These are phyloP conservation scores for Calonectria fujianensis DNA, from an alignment of 2,329 filamentous ascomycete species.

Conservation along the genomic window DNA sequence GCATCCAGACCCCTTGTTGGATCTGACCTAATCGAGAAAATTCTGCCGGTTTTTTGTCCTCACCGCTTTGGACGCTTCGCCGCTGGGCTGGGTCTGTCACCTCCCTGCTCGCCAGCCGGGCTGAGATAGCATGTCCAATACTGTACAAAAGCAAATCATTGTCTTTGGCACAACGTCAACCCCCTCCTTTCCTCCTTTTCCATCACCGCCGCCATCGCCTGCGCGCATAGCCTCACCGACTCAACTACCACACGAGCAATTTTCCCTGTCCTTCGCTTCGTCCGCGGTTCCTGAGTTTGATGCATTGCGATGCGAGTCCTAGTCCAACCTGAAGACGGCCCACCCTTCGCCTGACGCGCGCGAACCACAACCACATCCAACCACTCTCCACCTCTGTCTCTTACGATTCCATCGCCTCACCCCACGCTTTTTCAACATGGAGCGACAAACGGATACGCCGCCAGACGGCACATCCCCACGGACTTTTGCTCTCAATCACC, in stretches of 20 bases:
- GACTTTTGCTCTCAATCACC: constrained; percentile 74
- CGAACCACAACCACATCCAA: constrained; percentile 41
- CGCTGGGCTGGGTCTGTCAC: constrained; percentile 14
- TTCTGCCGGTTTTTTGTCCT: constrained; percentile 51
- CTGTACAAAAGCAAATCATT: constrained; percentile 29
- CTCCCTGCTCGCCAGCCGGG: constrained; percentile 17
- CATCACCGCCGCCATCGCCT: constrained; percentile 15
- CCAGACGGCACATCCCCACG: constrained; percentile 70
- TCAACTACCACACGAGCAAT: background rate
- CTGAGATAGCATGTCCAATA: constrained; percentile 29
- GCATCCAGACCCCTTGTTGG: constrained; percentile 15
- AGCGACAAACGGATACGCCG: constrained; percentile 55
- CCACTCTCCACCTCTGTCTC: constrained; percentile 16
- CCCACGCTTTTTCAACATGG: constrained; percentile 52
- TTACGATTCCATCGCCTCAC: constrained; percentile 9
- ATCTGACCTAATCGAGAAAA: constrained; percentile 23
- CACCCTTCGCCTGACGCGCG: constrained; percentile 48
- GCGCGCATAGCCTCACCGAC: background rate
- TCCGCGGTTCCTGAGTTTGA: constrained; percentile 13
- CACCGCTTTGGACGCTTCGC: constrained; percentile 51
- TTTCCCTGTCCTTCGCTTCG: too few species aligned
- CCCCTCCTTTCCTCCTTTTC: constrained; percentile 3
- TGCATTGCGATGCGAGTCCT: constrained; percentile 39
- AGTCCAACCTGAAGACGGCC: constrained; percentile 29
- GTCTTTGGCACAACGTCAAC: constrained; percentile 16